Evolutionary conservation across 139 green algal genomes (phyloP), one percentile per base, ranked within the genome.

Genomic region (Haematococcus sp.): DNA sequence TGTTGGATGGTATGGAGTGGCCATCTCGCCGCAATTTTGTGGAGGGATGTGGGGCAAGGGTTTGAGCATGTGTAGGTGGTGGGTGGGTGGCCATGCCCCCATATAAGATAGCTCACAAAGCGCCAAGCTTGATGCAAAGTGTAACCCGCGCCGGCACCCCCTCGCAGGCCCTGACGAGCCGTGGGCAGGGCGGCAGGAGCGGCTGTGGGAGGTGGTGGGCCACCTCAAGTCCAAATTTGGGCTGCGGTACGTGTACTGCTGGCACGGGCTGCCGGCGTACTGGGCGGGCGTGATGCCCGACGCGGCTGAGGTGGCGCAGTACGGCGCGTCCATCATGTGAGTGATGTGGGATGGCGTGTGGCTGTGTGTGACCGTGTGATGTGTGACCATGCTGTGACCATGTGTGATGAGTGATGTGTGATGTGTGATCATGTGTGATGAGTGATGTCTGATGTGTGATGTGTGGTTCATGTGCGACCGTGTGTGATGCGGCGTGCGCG

Each of bases 231-330:
- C 61, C 66, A 78, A 67, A 23, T 90, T 85, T 44, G 83, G 76
- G 34, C 75, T 97, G 49, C 33, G 84, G 1, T 91, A 90, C 70
- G 72, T 98, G n/a, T 97, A 97, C 87, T 95, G 91, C 81, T 98
- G 94, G 94, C 94, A 98, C 74, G 92, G 89, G 20, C 83, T 98
- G 76, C 88, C 92, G 2, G 94, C 90, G 15, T 98, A 98, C 83
- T 98, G 94, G 94, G 88, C 84, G 9, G 93, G 94, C 1, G 84
- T 98, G 28, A 88, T 88, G 72, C 88, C 89, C 20, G 74, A 78
- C 52, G 19, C 75, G 44, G 34, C 32, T 22, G 70, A 75, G 22
- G 27, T 80, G 28, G 40, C 40, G 52, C 52, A 25, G 52, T 27
- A 60, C 20, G 52, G 52, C 20, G 52, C 52, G 89, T 54, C 88